Percentiles rank a stretch among this genome's conserved stretches.
Evolutionary conservation across 495 filamentous ascomycete species (phyloP).

Genomic region (Amorphotheca resinae): DNA sequence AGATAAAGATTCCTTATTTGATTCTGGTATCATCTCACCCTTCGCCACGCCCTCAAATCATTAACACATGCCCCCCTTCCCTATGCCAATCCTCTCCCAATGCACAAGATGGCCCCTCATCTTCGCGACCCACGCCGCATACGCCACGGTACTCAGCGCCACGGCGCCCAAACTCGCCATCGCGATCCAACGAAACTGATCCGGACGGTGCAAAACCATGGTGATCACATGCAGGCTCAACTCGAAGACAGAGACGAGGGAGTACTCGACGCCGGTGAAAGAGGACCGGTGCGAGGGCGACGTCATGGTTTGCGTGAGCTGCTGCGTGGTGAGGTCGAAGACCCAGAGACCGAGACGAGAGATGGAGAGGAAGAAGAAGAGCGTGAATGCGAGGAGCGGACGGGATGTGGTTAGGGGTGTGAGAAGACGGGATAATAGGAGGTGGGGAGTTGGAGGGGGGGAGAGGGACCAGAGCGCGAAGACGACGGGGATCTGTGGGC

Average conservation of each 20-base stretch:
- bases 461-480: slow-evolving; percentile 23
- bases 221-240: slow-evolving; percentile 24
- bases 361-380: slow-evolving; percentile 31
- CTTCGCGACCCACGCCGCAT: slow-evolving; percentile 29
- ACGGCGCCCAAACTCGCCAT: slow-evolving; percentile 25
- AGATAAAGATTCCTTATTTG: too few relatives aligned
- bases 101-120: slow-evolving; percentile 23
- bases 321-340: slow-evolving; percentile 34
- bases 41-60: background rate
- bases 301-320: slow-evolving; percentile 30
- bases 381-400: slow-evolving; percentile 13
- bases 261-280: slow-evolving; percentile 33
- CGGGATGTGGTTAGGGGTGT: slow-evolving; percentile 1
- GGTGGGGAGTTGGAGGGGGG: background rate
- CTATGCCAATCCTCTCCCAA: slow-evolving; percentile 19
- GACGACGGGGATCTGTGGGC: slow-evolving; percentile 30
- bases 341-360: slow-evolving; percentile 35
- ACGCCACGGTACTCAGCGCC: slow-evolving; percentile 23
- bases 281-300: slow-evolving; percentile 24
- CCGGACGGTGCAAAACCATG: slow-evolving; percentile 26
- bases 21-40: too few relatives aligned
- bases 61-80: too few relatives aligned
- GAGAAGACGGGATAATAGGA: background rate
- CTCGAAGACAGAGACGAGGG: slow-evolving; percentile 29
- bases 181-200: slow-evolving; percentile 31